phyloP scores from a whole-genome alignment of 768 basidiomycete genomes.

The Coprinopsis strossmayeri region DNA sequence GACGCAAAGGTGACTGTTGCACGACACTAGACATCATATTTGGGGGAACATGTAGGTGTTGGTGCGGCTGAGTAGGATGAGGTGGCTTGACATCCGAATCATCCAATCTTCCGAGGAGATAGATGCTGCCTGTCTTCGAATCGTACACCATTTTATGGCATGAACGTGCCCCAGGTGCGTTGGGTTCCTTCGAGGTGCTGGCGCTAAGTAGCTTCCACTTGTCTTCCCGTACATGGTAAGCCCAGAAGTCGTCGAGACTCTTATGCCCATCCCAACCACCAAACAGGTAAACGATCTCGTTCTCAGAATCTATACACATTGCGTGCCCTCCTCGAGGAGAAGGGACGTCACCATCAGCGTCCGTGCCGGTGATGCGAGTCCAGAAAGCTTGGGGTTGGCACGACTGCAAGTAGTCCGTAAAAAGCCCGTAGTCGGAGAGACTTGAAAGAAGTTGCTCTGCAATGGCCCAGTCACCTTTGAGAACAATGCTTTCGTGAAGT shows the following conservation, averaged over 20 bases:
- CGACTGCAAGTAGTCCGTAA: constrained; percentile 50
- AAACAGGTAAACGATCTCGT: constrained; percentile 63
- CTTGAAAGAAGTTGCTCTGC: constrained; percentile 48
- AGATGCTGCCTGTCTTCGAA: constrained; percentile 60
- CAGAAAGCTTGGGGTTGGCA: constrained; percentile 57
- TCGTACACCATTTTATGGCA: constrained; percentile 86
- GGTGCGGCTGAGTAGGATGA: neutral
- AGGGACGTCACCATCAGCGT: constrained; percentile 61
- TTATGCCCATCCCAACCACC: constrained; percentile 76
- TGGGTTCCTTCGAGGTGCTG: constrained; percentile 45
- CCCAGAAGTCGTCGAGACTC: constrained; percentile 76
- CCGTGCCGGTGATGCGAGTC: constrained; percentile 52
- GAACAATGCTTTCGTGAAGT: constrained; percentile 57
- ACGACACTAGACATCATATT: neutral
- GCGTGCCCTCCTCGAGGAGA: constrained; percentile 71
- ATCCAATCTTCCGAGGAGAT: constrained; percentile 62
- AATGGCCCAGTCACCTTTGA: constrained; percentile 56
- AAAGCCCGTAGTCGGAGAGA: constrained; percentile 51
- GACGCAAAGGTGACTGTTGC: constrained; percentile 17
- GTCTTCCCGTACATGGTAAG: constrained; percentile 52
- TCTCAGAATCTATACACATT: constrained; percentile 68
- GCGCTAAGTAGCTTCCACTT: constrained; percentile 57
- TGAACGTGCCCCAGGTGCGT: constrained; percentile 65
- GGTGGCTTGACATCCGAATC: constrained; percentile 39
- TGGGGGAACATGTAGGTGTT: constrained; percentile 5